Percentiles rank a stretch among this genome's conserved stretches.
Conservation (phyloP, 2,329 filamentous ascomycete genomes). For the Graphilbum ipis-grandicollis region DNA sequence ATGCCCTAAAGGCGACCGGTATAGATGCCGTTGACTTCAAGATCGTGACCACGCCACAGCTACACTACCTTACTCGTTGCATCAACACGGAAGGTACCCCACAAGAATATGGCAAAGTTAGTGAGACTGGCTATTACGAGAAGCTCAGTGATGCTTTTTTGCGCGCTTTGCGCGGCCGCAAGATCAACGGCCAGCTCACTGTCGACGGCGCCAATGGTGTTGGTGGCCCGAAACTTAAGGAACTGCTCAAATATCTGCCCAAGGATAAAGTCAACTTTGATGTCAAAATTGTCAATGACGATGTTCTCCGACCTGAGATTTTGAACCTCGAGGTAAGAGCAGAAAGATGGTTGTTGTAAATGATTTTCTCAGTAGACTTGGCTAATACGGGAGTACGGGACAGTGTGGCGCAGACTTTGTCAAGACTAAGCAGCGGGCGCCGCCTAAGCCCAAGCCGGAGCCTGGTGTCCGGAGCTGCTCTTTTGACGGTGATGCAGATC, state of each 20-base stretch:
- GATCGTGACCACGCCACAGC: conserved; percentile 87
- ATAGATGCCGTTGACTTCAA: conserved; percentile 71
- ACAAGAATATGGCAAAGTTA: conserved; percentile 74
- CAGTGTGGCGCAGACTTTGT: conserved; percentile 86
- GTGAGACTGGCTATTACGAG: conserved; percentile 85
- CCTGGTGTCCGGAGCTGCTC: conserved; percentile 71
- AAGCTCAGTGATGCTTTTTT: conserved; percentile 79
- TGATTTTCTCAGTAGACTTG: too few relatives aligned
- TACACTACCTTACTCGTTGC: conserved; percentile 91
- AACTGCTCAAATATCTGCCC: conserved; percentile 71
- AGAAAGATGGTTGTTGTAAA: too few relatives aligned
- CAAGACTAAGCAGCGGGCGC: conserved; percentile 89
- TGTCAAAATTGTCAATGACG: conserved; percentile 80
- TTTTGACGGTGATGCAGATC: conserved; percentile 87
- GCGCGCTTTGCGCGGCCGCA: conserved; percentile 61
- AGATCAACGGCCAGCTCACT: conserved; percentile 54
- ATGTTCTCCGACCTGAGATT: conserved; percentile 75
- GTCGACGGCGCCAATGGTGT: conserved; percentile 97
- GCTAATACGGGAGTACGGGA: too few relatives aligned
- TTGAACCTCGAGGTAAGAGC: conserved; percentile 67
- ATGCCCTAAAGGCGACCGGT: conserved; percentile 60
- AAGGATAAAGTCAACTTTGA: conserved; percentile 48
- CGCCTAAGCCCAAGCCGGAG: conserved; percentile 62
- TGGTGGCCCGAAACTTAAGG: conserved; percentile 74
- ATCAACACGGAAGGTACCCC: conserved; percentile 82